Conservation (phyloP, 805 yeast genomes). For the Candida arabinofermentans region DNA sequence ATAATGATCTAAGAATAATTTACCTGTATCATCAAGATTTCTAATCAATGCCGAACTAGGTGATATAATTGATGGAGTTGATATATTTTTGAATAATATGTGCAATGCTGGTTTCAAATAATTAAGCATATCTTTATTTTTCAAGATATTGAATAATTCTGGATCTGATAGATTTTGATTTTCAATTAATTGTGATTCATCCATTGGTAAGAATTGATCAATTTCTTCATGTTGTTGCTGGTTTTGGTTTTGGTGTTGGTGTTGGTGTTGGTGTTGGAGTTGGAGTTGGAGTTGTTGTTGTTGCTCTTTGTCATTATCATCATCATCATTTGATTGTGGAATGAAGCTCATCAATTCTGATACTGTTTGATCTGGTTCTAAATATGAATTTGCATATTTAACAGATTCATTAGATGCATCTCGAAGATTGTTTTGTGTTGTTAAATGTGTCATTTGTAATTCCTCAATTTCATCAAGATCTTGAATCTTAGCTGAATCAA, state of each 20-base stretch:
- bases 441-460: neutral
- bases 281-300: too few relatives aligned
- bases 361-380: too few relatives aligned
- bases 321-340: too few relatives aligned
- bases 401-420: neutral
- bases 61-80: slow-evolving; percentile 11
- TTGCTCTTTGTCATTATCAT: too few relatives aligned
- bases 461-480: neutral
- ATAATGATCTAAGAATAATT: slow-evolving; percentile 46
- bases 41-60: slow-evolving; percentile 25
- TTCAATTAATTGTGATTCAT: slow-evolving; percentile 34
- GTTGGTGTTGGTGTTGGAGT: too few relatives aligned
- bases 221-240: slow-evolving; percentile 7
- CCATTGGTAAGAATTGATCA: slow-evolving; percentile 28
- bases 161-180: slow-evolving; percentile 24
- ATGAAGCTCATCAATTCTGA: too few relatives aligned
- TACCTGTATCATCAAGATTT: slow-evolving; percentile 39
- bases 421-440: neutral
- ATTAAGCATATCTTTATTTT: slow-evolving; percentile 17
- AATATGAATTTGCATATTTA: neutral
- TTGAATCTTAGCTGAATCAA: neutral
- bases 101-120: slow-evolving; percentile 27
- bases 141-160: slow-evolving; percentile 22
- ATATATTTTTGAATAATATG: slow-evolving; percentile 19
- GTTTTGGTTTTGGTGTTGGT: too few relatives aligned